Conservation (phyloP, 2,329 filamentous ascomycete species). For the Sarocladiaceae sp. region DNA sequence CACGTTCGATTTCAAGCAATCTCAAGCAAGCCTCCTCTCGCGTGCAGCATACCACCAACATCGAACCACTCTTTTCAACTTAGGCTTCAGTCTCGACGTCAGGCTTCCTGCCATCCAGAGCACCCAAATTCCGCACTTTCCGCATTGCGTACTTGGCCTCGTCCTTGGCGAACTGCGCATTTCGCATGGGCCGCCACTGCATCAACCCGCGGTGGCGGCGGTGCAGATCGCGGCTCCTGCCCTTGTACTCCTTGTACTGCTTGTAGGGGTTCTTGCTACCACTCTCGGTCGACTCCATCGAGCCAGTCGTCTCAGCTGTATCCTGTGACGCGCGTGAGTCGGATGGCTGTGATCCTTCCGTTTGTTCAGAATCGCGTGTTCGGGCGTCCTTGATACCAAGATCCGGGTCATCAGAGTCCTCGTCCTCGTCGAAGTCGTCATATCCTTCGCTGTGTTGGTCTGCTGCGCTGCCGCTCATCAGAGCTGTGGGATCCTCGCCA, state of each 20-base stretch:
- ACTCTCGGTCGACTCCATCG: conserved; percentile 23
- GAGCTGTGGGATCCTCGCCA: conserved; percentile 61
- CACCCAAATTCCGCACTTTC: conserved; percentile 70
- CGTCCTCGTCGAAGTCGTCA: conserved; percentile 31
- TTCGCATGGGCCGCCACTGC: conserved; percentile 91
- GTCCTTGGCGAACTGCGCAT: conserved; percentile 79
- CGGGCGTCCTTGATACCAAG: conserved; percentile 55
- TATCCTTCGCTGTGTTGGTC: conserved; percentile 30
- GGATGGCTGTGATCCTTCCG: conserved; percentile 20
- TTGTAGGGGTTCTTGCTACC: conserved; percentile 47
- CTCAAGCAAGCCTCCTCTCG: too few species aligned
- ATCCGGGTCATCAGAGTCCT: conserved; percentile 35
- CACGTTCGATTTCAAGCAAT: too few species aligned
- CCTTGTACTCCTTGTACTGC: conserved; percentile 57
- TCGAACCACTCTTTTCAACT: conserved; percentile 5
- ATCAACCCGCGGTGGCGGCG: conserved; percentile 84
- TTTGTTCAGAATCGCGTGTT: conserved; percentile 21
- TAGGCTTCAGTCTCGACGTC: conserved; percentile 76
- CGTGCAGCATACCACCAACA: not conserved
- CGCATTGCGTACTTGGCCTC: conserved; percentile 73
- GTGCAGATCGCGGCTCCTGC: conserved; percentile 67
- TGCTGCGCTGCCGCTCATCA: conserved; percentile 29
- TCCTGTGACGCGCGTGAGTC: conserved; percentile 30
- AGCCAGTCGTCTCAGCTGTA: conserved; percentile 28
- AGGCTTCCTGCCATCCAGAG: conserved; percentile 74